These are phyloP conservation scores for Neospermospora avenae DNA, from an alignment of 2,329 filamentous ascomycete species.

Conservation along the genomic window DNA sequence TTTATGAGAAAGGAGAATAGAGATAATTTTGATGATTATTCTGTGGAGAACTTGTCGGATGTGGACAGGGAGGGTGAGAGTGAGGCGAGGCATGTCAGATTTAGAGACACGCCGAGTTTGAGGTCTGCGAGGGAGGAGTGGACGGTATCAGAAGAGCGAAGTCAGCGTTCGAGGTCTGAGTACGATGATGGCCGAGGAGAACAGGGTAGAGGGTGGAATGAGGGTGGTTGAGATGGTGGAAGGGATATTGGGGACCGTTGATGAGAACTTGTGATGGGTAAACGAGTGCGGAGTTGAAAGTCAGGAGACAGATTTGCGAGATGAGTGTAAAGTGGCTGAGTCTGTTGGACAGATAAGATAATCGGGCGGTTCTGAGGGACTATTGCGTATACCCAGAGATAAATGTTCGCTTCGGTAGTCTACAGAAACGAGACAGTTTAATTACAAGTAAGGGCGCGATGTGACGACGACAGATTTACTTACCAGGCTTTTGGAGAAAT, in stretches of 20 bases:
- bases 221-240: not conserved
- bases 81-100: conserved; percentile 14
- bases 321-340: not conserved
- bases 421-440: not conserved
- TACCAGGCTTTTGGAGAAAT: too few relatives aligned
- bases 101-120: conserved; percentile 11
- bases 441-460: too few relatives aligned
- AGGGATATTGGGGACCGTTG: not conserved
- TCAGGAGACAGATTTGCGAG: not conserved
- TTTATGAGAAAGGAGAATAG: not conserved
- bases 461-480: too few relatives aligned
- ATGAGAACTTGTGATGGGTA: not conserved
- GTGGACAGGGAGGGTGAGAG: conserved; percentile 8
- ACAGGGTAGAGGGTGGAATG: not conserved
- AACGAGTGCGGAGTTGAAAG: too few relatives aligned
- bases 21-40: not conserved
- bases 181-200: too few relatives aligned
- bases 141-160: not conserved
- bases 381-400: not conserved
- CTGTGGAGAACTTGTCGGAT: conserved; percentile 3
- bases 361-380: not conserved
- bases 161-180: not conserved
- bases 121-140: not conserved
- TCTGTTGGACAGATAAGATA: not conserved
- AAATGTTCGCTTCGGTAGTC: not conserved